These are phyloP conservation scores for Diplodia intermedia DNA, from an alignment of 2,329 filamentous ascomycete genomes.

Conservation along the genomic window DNA sequence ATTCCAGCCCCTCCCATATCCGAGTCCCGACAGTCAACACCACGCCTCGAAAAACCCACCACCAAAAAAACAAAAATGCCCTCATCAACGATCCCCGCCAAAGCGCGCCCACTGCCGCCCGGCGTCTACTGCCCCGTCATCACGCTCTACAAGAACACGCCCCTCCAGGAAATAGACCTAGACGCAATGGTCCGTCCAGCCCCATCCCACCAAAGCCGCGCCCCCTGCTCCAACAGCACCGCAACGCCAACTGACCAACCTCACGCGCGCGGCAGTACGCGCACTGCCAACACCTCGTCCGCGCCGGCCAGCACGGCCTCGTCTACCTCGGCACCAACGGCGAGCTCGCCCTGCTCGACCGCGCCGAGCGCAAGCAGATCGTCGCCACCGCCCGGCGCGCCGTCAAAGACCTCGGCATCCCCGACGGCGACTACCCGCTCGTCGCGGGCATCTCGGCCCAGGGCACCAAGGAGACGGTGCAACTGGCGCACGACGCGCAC, in stretches of 20 bases:
- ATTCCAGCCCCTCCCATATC: not conserved
- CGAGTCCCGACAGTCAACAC: not conserved
- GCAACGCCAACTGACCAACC: not conserved
- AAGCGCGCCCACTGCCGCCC: slow-evolving; percentile 46
- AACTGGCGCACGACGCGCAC: slow-evolving; percentile 49
- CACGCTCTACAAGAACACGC: slow-evolving; percentile 54
- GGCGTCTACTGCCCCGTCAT: slow-evolving; percentile 59
- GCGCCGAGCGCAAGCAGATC: slow-evolving; percentile 52
- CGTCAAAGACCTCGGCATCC: slow-evolving; percentile 46
- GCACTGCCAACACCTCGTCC: slow-evolving; percentile 52
- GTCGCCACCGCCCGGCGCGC: slow-evolving; percentile 50
- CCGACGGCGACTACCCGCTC: slow-evolving; percentile 48
- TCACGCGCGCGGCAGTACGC: slow-evolving; percentile 39
- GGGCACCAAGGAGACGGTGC: slow-evolving; percentile 47
- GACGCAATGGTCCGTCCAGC: slow-evolving; percentile 47
- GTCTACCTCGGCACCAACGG: slow-evolving; percentile 58
- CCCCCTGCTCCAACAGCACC: not conserved
- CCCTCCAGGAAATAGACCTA: slow-evolving; percentile 53
- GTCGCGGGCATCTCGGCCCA: slow-evolving; percentile 55
- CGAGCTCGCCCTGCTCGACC: slow-evolving; percentile 53
- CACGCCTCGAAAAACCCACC: not conserved
- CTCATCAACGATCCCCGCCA: slow-evolving; percentile 41
- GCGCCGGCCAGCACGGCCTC: slow-evolving; percentile 55
- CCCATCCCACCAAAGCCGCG: too few relatives aligned
- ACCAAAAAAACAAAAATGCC: not conserved